Evolutionary conservation across 192 early-diverging fungal species (phyloP), one percentile per base, ranked within the genome.

Genomic region (Mortierella alpina): DNA sequence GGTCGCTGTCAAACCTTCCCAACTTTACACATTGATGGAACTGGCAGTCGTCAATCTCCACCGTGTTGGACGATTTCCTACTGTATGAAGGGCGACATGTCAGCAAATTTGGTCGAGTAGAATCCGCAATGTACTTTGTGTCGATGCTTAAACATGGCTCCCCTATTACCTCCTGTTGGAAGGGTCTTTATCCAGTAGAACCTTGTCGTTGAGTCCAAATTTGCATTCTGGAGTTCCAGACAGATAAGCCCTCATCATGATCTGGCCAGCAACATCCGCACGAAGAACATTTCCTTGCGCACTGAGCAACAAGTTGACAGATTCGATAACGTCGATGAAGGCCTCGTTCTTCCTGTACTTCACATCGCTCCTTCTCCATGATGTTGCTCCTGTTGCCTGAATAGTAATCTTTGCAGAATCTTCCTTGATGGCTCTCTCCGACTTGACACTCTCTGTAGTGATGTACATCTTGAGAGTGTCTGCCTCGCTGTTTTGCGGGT

Each of bases 11-110:
- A 77, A 98, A 99, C 66, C 91, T 92, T 45, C 93, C 95, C 42
- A 99, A 84, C 68, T 94, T 91, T 51, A 99, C 98, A 84, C 98
- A 98, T 86, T 99, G 98, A 82, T 99, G 98, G 88, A 99, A 99
- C 76, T 99, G 95, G 70, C 92, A 94, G 73, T 99, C 98, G 57
- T 97, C 98, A 47, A 99, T 93, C 74, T 97, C 97, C 23, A 99
- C 96, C 15, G 89, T 85, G 47, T 91, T 88, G 42, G 88, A 77
- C 13, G 84, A 61, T 59, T 58, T 72, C 58, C 75, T 73, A 67
- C 20, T 31, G 31, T 31, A 31, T 31, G 3, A 31, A 31, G 31
- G 31, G 31, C 31, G 31, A 31, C 31, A 31, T 31, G 31, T 31
- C 31, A 31, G 31, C 31, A 31, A 31, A 31, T 31, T 31, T 31